These are phyloP conservation scores for Globisporangium recalcitrans DNA, from an alignment of 352 stramenopile genomes.

Conservation along the genomic window DNA sequence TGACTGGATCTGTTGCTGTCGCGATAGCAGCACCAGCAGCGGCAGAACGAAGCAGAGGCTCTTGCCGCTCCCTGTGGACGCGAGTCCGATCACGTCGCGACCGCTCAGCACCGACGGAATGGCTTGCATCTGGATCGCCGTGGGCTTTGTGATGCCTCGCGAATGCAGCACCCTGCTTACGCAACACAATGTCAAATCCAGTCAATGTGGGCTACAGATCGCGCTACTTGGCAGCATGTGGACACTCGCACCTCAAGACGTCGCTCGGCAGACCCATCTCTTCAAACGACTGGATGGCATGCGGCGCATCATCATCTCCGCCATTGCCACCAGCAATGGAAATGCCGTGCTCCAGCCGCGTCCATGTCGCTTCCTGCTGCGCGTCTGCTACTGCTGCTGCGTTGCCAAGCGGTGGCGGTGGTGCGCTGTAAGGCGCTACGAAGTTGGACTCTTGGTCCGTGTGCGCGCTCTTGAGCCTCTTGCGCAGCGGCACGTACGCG, in stretches of 20 bases:
- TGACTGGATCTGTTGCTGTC: slow-evolving; percentile 25
- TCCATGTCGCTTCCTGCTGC: slow-evolving; percentile 40
- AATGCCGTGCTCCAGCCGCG: slow-evolving; percentile 50
- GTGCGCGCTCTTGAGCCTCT: slow-evolving; percentile 24
- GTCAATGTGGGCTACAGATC: neutral
- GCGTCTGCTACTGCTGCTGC: neutral
- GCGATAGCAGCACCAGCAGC: slow-evolving; percentile 48
- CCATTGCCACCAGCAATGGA: slow-evolving; percentile 25
- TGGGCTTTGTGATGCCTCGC: slow-evolving; percentile 82
- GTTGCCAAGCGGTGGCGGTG: neutral
- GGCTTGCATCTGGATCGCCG: slow-evolving; percentile 95
- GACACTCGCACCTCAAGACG: slow-evolving; percentile 18
- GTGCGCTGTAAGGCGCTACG: slow-evolving; percentile 2
- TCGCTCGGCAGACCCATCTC: slow-evolving; percentile 26
- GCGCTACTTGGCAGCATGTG: neutral
- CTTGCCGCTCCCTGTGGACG: slow-evolving; percentile 95
- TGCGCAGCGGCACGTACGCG: slow-evolving; percentile 38
- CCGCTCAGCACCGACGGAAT: slow-evolving; percentile 76
- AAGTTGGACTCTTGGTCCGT: neutral
- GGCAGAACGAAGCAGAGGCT: slow-evolving; percentile 96
- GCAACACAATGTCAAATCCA: neutral
- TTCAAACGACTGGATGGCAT: slow-evolving; percentile 31
- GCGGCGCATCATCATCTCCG: slow-evolving; percentile 27
- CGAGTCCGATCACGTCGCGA: slow-evolving; percentile 91
- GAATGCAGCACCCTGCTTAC: slow-evolving; percentile 22